Conservation (phyloP, 2,329 filamentous ascomycete species). For the Diaporthe sp. region DNA sequence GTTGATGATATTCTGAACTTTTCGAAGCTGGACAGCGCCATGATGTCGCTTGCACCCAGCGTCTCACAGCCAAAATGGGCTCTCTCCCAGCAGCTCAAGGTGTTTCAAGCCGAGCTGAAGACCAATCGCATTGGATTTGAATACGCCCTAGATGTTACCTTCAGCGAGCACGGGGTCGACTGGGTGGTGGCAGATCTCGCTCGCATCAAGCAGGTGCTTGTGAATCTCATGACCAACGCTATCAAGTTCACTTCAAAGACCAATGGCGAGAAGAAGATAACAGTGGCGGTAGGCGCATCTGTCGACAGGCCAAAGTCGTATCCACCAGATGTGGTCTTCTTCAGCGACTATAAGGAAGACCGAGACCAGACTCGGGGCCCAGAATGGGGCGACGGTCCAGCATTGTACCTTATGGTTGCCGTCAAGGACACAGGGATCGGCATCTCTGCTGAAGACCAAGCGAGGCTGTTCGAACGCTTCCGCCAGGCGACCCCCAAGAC, state of each 20-base stretch:
- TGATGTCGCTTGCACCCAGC: conserved; percentile 29
- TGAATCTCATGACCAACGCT: conserved; percentile 32
- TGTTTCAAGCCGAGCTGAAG: conserved; percentile 29
- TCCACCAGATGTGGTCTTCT: conserved; percentile 26
- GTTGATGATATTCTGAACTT: conserved; percentile 31
- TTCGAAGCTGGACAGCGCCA: conserved; percentile 30
- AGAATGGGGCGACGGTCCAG: conserved; percentile 17
- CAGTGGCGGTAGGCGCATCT: neutral
- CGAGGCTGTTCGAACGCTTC: conserved; percentile 28
- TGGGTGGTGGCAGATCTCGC: conserved; percentile 32
- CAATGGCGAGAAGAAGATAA: neutral
- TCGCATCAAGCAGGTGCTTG: conserved; percentile 31
- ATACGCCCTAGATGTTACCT: neutral
- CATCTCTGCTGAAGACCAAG: conserved; percentile 4
- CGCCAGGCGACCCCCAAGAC: conserved; percentile 31
- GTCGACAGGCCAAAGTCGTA: conserved; percentile 1
- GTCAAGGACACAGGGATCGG: conserved; percentile 29
- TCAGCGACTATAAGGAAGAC: neutral
- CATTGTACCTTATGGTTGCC: conserved; percentile 18
- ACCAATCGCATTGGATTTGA: conserved; percentile 16
- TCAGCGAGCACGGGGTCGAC: neutral
- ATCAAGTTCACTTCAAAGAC: conserved; percentile 30
- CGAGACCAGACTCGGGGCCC: neutral
- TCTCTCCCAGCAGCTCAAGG: conserved; percentile 26
- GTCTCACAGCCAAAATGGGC: conserved; percentile 14